Conservation (phyloP, 2,329 filamentous ascomycete genomes). For the Cryphonectria carpinicola region DNA sequence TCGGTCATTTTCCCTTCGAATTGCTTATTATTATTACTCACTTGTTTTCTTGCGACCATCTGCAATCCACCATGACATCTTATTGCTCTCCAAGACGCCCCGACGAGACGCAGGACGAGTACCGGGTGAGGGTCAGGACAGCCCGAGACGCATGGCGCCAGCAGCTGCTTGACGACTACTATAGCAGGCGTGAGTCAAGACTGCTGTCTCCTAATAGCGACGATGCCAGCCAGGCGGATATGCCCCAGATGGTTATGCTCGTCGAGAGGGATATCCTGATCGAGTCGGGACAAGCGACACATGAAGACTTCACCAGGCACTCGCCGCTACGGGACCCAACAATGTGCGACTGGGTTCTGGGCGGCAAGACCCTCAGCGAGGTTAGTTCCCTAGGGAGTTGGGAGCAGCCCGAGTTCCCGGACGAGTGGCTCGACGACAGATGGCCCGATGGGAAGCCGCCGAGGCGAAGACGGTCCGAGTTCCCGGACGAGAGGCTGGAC, state of each 20-base stretch:
- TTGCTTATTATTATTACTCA: too few relatives aligned
- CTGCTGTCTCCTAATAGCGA: neutral
- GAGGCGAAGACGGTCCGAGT: too few relatives aligned
- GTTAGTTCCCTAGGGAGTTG: neutral
- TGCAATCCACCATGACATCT: too few relatives aligned
- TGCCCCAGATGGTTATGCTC: neutral
- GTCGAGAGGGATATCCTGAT: slow-evolving; percentile 3
- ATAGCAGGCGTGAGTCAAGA: neutral
- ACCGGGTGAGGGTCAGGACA: neutral
- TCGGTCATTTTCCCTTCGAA: too few relatives aligned
- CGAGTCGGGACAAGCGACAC: slow-evolving; percentile 1
- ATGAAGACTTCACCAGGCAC: neutral
- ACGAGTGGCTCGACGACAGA: neutral
- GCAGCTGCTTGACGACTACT: neutral
- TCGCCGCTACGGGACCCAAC: neutral
- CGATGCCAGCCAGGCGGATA: neutral
- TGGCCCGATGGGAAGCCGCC: neutral
- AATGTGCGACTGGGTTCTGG: neutral
- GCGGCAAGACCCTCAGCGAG: neutral
- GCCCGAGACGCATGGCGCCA: neutral
- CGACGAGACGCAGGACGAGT: too few relatives aligned
- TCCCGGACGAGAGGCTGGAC: too few relatives aligned
- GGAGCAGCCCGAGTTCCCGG: neutral
- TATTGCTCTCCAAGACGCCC: too few relatives aligned
- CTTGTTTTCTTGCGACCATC: too few relatives aligned